Base-by-base conservation (phyloP, 1,139 yeast species). In the Suhomyces yuchorum region DNA sequence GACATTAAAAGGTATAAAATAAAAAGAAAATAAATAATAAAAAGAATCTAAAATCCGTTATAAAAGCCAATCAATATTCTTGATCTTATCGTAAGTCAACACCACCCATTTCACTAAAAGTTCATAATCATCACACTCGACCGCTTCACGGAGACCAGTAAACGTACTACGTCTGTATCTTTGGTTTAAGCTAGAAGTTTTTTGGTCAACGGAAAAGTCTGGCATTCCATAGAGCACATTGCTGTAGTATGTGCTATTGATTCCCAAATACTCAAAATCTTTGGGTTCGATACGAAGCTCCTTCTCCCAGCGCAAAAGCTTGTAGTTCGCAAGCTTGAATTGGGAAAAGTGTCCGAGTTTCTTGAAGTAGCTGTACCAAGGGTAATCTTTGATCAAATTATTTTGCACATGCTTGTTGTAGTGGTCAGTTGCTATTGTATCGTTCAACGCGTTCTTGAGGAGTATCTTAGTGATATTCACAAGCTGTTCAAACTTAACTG, bases 351-450 rank as follows among this genome's bases (percentile, higher is more conserved):
- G 71, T 44, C 70, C 75, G 32, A 87, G 58, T 60, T 87, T 87
- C 52, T 75, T 77, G 56, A 73, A 76, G 48, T 77, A 69, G 54
- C 73, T 72, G 67, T 84, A 87, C 88, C 93, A 85, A 1, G 96
- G 89, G 56, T 79, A 84, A 57, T 86, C 96, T 41, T 74, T 69
- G 1, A 72, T 65, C 44, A 85, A 75, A 22, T 75, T 71, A 1
- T 64, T 64, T 54, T 80, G 82, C 14, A 87, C 70, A 1, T 61
- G 58, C 9, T 56, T 50, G 34, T 69, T 70, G 53, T 68, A 70
- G 2, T 48, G 52, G 51, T 80, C 84, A 49, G 75, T 73, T 1
- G 49, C 50, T 8, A 57, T 45, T 8, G 61, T 46, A 46, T 56
- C 47, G n/a, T 57, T 43, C 40, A 61, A 56, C 71, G 77, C 72